phyloP scores from a whole-genome alignment of 192 early-diverging fungal species.

The Umbelopsis vinacea region DNA sequence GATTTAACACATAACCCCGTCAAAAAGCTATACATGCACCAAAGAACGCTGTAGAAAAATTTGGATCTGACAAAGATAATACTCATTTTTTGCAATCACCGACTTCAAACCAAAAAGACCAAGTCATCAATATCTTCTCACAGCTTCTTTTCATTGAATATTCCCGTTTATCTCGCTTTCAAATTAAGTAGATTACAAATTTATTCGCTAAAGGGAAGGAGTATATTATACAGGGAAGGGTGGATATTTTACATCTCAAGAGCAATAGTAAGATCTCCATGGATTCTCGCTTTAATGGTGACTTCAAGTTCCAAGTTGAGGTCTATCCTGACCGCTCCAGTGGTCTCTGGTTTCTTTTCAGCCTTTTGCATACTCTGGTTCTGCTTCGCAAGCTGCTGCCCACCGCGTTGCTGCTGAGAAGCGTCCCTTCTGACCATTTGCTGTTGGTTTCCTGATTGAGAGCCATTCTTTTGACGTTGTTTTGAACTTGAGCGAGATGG shows the following conservation, averaged over 20 bases:
- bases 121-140: no score
- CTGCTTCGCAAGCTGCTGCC: background rate
- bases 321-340: conserved; percentile 19
- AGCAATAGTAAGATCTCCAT: conserved; percentile 29
- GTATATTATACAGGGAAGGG: background rate
- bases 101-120: no score
- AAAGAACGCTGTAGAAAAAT: no score
- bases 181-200: background rate
- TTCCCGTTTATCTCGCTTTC: no score
- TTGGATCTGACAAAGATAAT: no score
- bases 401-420: no score
- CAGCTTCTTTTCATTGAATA: no score
- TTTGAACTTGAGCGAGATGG: background rate
- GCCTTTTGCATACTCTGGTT: background rate
- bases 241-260: conserved; percentile 12
- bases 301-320: conserved; percentile 25
- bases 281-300: conserved; percentile 19
- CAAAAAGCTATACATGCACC: no score
- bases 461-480: background rate
- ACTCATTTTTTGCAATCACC: no score
- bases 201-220: background rate
- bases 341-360: background rate
- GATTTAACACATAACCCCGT: no score
- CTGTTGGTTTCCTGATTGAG: background rate
- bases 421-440: background rate